Base-by-base conservation (phyloP, 2,329 filamentous ascomycete genomes). In the Colletotrichum viniferum region DNA sequence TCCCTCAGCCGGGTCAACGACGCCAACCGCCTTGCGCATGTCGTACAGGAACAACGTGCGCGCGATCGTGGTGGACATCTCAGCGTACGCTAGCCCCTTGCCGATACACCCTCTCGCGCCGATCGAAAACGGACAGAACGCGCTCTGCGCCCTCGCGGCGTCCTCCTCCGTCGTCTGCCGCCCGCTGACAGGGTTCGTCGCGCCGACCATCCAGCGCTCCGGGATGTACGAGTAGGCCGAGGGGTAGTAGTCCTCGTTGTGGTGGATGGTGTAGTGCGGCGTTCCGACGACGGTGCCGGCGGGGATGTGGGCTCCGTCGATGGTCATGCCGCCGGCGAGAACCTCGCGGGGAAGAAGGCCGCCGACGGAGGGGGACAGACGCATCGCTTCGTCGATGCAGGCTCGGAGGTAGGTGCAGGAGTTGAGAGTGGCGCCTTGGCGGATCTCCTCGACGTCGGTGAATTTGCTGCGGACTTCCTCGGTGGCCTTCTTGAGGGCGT, bases 91-190 rank as follows among this genome's bases (percentile, higher is more conserved):
- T 60, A 94, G 83, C 1, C 89, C 89, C 87, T 94, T 95, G 0
- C 93, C 94, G 70, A 95, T 94, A 80, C 94, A 95, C 3, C 92
- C 92, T 13, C 93, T 86, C 0, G 93, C 91, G 0, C 94, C 94
- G 76, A 94, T 86, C 61, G 90, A 92, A 79, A 95, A 95, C 3
- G 95, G 93, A 77, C 93, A 95, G 84, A 94, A 96, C 1, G 94
- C 94, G 38, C 87, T 88, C 66, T 93, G 90, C 3, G 94, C 93
- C 7, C 86, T 80, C 4, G 87, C 85, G 3, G 91, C 85, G 68
- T 91, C 89, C 3, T 88, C 86, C 73, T 89, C 88, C 7, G 85
- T 88, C 1, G 88, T 87, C 34, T 81, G 78, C 71, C 82, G 82
- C 52, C 84, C 82, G 34, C 77, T 82, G 32, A 81, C 75, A 9